Conservation (phyloP, 2,329 filamentous ascomycete species). For the Ceratocystis cubensis region DNA sequence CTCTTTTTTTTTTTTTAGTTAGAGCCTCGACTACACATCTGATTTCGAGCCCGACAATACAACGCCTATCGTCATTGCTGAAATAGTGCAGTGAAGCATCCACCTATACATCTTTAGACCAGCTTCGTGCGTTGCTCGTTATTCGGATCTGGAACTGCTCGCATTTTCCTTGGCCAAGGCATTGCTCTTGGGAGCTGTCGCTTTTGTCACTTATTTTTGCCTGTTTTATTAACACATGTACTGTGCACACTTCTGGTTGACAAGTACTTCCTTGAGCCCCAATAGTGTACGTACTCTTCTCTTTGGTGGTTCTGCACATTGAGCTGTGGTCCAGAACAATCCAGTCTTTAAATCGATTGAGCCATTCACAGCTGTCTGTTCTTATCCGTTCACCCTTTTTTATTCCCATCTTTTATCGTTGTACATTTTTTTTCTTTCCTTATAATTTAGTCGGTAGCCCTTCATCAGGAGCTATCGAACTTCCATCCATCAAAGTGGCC, state of each 20-base stretch:
- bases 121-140: neutral
- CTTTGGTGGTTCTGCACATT: neutral
- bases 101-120: neutral
- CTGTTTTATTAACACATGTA: too few relatives aligned
- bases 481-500: conserved; percentile 41
- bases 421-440: conserved; percentile 1
- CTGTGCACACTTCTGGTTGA: neutral
- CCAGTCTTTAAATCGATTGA: neutral
- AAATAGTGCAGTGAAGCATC: too few relatives aligned
- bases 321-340: neutral
- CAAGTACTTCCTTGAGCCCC: neutral
- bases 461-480: conserved; percentile 18
- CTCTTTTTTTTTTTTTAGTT: neutral
- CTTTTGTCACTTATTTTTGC: conserved; percentile 2
- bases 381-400: neutral
- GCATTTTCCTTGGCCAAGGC: neutral
- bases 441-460: conserved; percentile 14
- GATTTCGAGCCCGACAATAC: neutral
- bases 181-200: neutral
- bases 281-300: neutral
- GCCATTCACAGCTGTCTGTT: conserved; percentile 9
- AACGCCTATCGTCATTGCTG: too few relatives aligned
- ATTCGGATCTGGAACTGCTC: neutral
- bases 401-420: conserved; percentile 2
- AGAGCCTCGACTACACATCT: neutral